A percentile compares a stretch with the other conserved stretches of the same genome.
phyloP scores from a whole-genome alignment of 2,329 filamentous ascomycete species.

The Ceratocystis lukuohia region DNA sequence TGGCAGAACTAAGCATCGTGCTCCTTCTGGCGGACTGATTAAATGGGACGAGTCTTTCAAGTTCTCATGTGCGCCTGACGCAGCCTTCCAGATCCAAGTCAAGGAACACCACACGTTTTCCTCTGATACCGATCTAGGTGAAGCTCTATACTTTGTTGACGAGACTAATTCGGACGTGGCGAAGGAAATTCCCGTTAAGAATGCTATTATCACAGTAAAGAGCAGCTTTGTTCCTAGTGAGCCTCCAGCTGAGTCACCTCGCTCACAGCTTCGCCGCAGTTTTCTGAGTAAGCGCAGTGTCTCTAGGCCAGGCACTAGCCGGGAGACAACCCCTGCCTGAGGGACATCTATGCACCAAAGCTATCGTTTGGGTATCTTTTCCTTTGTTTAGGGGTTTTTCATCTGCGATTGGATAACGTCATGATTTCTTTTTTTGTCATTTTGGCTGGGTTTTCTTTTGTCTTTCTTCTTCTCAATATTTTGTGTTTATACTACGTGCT shows the following conservation, averaged over 20 bases:
- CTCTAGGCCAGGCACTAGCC: conserved; percentile 25
- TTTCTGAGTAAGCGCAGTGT: conserved; percentile 39
- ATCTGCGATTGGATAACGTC: not conserved
- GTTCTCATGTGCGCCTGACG: conserved; percentile 62
- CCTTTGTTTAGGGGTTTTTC: not conserved
- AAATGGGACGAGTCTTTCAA: conserved; percentile 70
- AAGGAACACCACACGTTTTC: conserved; percentile 78
- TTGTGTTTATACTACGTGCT: not conserved
- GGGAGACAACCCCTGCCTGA: conserved; percentile 31
- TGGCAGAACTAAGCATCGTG: conserved; percentile 86
- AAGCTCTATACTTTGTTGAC: conserved; percentile 81
- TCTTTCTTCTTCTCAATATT: too few species aligned
- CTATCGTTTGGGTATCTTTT: not conserved
- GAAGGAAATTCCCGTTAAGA: conserved; percentile 62
- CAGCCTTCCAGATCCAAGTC: conserved; percentile 73
- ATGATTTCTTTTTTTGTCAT: not conserved
- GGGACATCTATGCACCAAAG: not conserved
- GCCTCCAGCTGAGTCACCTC: conserved; percentile 33
- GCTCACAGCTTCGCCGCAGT: conserved; percentile 36
- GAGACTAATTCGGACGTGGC: conserved; percentile 56
- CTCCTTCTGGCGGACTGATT: conserved; percentile 51
- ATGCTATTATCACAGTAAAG: conserved; percentile 57
- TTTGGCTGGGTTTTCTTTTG: not conserved
- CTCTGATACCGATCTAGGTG: conserved; percentile 70
- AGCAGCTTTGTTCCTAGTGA: conserved; percentile 49